Percentiles rank a stretch among this genome's conserved stretches.
phyloP scores from a whole-genome alignment of 352 stramenopile genomes.

The Phytophthora idaei region DNA sequence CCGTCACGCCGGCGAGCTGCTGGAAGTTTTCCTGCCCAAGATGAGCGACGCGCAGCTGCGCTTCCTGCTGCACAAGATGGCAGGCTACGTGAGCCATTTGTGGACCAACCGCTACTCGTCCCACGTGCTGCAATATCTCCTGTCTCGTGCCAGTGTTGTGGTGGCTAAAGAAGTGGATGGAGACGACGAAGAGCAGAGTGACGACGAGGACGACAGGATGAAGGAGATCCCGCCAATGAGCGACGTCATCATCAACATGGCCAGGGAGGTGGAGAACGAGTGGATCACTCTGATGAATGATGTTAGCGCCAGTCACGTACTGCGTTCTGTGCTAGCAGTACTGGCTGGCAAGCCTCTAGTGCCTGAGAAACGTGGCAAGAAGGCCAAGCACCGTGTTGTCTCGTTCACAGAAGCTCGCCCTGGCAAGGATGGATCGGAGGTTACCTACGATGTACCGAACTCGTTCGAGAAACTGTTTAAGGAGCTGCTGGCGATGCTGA shows the following conservation, averaged over 20 bases:
- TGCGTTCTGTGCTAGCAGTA: conserved; percentile 73
- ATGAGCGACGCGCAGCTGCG: conserved; percentile 76
- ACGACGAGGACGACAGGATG: conserved; percentile 68
- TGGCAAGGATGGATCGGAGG: conserved; percentile 41
- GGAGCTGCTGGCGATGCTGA: conserved; percentile 60
- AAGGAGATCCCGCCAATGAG: conserved; percentile 68
- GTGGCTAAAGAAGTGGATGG: conserved; percentile 45
- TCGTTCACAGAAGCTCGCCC: conserved; percentile 54
- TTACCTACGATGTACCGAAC: conserved; percentile 55
- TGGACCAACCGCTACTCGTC: conserved; percentile 90
- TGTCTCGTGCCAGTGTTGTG: conserved; percentile 62
- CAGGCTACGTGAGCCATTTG: conserved; percentile 78
- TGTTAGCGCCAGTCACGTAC: conserved; percentile 83
- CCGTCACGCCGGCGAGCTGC: conserved; percentile 69
- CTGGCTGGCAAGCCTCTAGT: conserved; percentile 71
- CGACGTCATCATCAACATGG: conserved; percentile 75
- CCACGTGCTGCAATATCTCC: conserved; percentile 79
- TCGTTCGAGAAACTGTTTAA: conserved; percentile 66
- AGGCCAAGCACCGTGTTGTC: conserved; percentile 75
- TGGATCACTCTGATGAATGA: conserved; percentile 89
- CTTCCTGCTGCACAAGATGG: conserved; percentile 82
- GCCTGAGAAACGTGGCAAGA: conserved; percentile 82
- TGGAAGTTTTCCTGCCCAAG: conserved; percentile 75
- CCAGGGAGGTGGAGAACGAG: conserved; percentile 75
- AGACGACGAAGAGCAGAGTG: conserved; percentile 32